Evolutionary conservation across 164 flowering plant genomes (phyloP), one percentile per base, ranked within the genome.

Genomic region (Cinnamomum chago): DNA sequence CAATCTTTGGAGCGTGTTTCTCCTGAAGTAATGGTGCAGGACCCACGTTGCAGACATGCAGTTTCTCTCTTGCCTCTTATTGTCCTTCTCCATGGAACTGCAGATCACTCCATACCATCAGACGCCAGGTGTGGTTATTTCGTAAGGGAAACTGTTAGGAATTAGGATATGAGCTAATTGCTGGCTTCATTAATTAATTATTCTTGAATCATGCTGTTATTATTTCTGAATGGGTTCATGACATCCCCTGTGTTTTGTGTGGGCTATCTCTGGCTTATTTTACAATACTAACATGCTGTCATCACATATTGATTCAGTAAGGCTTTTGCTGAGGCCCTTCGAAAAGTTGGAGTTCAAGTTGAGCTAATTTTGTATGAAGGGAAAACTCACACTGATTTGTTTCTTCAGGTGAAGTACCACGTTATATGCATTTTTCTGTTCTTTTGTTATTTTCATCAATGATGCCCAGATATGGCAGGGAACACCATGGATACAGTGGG

Each of bases 371-470:
- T 96, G 67, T 96, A 83, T 73, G 85, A 88, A 11, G 97, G 97
- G 25, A 96, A 96, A 81, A 90, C 92, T 55, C 99, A 96, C 80
- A 92, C 97, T 35, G 98, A 94, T 83, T 72, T 96, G 84, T 91
- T 94, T 85, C 83, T 96, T 71, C 99, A 96, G 78, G 99, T 94
- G 81, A 79, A 78, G 20, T 70, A 73, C 70, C 50, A 14, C n/a
- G 7, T 2, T 40, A 40, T 2, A 33, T 72, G 66, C 55, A 28
- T 64, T 55, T 55, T 14, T 13, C 60, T 13, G 27, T 17, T 25
- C 71, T 67, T 28, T 15, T 55, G 17, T 55, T 13, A 55, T 4
- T 55, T 55, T 40, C 47, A 40, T 40, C 47, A 5, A 9, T 40
- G 47, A 40, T 40, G 47, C 47, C 47, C 47, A 40, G 47, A 40